Conservation (phyloP, 2,329 filamentous ascomycete species). For the Verticillium nubilum region DNA sequence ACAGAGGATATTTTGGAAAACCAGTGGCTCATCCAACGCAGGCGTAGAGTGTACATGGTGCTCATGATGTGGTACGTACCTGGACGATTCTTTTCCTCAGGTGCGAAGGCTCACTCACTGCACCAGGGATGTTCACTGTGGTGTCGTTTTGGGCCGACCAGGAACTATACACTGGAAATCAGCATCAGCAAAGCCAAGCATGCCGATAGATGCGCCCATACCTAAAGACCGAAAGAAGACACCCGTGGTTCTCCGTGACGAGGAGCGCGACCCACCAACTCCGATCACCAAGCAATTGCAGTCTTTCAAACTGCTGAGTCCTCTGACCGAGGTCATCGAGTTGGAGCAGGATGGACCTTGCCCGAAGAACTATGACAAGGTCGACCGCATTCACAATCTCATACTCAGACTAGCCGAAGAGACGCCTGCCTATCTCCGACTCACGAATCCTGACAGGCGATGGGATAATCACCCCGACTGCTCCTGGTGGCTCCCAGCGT, state of each 20-base stretch:
- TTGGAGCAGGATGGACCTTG: conserved; percentile 52
- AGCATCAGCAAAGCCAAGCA: conserved; percentile 35
- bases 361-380: conserved; percentile 46
- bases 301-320: conserved; percentile 39
- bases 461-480: conserved; percentile 50
- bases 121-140: conserved; percentile 49
- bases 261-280: conserved; percentile 47
- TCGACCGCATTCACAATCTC: conserved; percentile 48
- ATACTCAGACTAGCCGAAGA: conserved; percentile 41
- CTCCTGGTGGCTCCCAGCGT: conserved; percentile 49
- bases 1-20: conserved; percentile 47
- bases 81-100: not conserved
- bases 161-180: conserved; percentile 47
- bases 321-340: conserved; percentile 47
- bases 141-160: conserved; percentile 48
- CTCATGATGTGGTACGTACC: conserved; percentile 33
- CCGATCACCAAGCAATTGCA: conserved; percentile 49
- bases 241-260: conserved; percentile 40
- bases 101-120: conserved; percentile 1
- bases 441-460: conserved; percentile 49
- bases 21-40: conserved; percentile 52
- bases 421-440: conserved; percentile 47
- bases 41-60: conserved; percentile 48
- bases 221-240: conserved; percentile 41
- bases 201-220: conserved; percentile 48